Base-by-base conservation (phyloP, 768 basidiomycete genomes). In the Psilocybe subaeruginosa region DNA sequence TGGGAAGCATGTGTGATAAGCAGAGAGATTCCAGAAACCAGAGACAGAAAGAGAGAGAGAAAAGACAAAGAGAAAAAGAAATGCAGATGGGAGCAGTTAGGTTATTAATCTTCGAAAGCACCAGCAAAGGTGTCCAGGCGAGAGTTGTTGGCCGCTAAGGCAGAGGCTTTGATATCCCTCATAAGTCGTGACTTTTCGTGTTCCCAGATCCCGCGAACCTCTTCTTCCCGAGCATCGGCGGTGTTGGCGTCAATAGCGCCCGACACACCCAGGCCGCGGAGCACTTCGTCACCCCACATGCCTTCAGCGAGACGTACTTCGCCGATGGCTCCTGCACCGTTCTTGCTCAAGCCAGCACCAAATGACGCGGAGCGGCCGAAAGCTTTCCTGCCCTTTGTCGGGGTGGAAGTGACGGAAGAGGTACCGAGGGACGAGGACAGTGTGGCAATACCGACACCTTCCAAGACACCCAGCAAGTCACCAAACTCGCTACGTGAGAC, bases 401-500 rank as follows among this genome's bases (percentile, higher is more conserved):
- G 45, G 31, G 57, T 62, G 16, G 78, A 75, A 0, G 83, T 78
- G 7, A 81, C 76, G 3, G 74, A 63, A 19, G 73, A 64, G 60
- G 54, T 70, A 61, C 54, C 70, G 54, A 62, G 70, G 56, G 71
- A 76, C 9, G 76, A 78, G 9, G 78, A 74, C 3, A 82, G 64
- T 52, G 80, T 77, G 8, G 90, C 74, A 6, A 92, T 77, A 2
- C 92, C 93, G 6, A 84, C 80, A 3, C 89, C 90, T 73, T 95
- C 92, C 39, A 95, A 75, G 51, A 93, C 76, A 27, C 84, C 82
- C 0, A 90, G 68, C 3, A 94, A 78, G 65, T 95, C 92, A 0
- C 80, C 77, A 64, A 95, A 93, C 66, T 93, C 92, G 69, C 84
- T 90, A 8, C 90, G 81, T 8, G 88, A 90, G 1, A 89, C 90